Percentiles rank a stretch among this genome's conserved stretches.
Evolutionary conservation across 306 rosid species (phyloP).

Genomic region (Fagus crenata): DNA sequence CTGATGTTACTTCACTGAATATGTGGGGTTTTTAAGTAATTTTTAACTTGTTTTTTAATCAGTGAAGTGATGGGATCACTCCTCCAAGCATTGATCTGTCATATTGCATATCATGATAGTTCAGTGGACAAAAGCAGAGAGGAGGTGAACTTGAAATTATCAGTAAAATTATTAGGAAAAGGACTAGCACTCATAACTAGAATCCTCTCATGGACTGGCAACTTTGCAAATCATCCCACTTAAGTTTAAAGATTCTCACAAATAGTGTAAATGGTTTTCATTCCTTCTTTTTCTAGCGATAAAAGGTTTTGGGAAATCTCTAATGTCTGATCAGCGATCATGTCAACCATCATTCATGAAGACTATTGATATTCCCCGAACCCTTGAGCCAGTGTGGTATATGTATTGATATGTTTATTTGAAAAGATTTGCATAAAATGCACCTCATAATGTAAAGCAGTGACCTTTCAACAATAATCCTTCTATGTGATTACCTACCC

Average conservation of each 20-base stretch:
- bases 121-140: slow-evolving; percentile 2
- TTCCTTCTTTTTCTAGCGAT: neutral
- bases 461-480: neutral
- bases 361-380: neutral
- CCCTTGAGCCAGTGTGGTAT: neutral
- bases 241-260: neutral
- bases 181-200: neutral
- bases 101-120: neutral
- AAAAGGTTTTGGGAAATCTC: neutral
- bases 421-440: slow-evolving; percentile 1
- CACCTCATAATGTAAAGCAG: neutral
- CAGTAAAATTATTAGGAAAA: neutral
- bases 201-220: neutral
- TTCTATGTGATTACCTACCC: neutral
- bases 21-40: neutral
- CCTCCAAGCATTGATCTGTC: neutral
- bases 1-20: neutral
- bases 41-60: neutral
- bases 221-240: neutral
- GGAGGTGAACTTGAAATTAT: neutral
- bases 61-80: neutral
- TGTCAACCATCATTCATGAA: neutral
- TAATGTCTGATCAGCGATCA: neutral
- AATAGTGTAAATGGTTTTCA: neutral
- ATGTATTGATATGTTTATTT: neutral